Conservation (phyloP, 257 asterid species). For the Nicotiana tomentosiformis region DNA sequence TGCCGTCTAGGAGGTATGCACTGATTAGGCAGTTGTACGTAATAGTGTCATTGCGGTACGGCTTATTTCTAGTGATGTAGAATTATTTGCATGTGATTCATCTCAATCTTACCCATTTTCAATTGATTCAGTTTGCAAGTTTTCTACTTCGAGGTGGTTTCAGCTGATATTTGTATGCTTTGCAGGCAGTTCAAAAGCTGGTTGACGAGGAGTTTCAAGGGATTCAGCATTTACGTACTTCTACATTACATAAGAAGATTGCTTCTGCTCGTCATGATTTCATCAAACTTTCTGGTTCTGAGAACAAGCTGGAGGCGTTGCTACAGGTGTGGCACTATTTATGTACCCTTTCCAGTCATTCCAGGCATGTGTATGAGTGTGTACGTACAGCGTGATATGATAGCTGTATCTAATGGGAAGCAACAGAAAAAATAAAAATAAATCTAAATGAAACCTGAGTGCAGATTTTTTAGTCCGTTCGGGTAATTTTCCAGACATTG, state of each 20-base stretch:
- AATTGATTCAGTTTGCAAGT: neutral
- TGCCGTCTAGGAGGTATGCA: neutral
- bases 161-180: constrained; percentile 3
- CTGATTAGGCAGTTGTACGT: neutral
- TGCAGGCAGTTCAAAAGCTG: constrained; percentile 80
- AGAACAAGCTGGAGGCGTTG: constrained; percentile 93
- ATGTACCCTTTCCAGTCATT: neutral
- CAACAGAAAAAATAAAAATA: neutral
- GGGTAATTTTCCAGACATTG: neutral
- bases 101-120: neutral
- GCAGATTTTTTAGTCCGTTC: neutral
- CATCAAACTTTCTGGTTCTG: constrained; percentile 88
- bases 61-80: neutral
- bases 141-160: constrained; percentile 7
- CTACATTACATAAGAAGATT: constrained; percentile 88
- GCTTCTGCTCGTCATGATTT: constrained; percentile 95
- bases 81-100: neutral
- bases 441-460: neutral
- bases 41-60: neutral
- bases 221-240: constrained; percentile 79
- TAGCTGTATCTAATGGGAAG: neutral
- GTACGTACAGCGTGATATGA: neutral
- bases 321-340: constrained; percentile 50
- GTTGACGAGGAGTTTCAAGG: constrained; percentile 97
- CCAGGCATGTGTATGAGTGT: neutral